These are phyloP conservation scores for Terana coerulea DNA, from an alignment of 768 basidiomycete species.

Conservation along the genomic window DNA sequence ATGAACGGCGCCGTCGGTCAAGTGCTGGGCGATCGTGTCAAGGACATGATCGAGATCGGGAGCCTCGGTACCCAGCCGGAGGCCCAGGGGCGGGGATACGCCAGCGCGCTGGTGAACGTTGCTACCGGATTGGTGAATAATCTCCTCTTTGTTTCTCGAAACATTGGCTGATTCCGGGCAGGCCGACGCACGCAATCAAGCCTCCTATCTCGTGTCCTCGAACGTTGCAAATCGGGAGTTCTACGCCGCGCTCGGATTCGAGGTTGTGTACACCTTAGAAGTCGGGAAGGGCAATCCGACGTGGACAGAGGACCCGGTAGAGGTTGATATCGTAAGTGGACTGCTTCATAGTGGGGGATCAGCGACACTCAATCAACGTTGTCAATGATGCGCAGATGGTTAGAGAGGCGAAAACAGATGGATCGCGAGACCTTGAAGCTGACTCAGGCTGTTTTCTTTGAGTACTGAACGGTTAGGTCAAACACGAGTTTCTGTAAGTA, in stretches of 20 bases:
- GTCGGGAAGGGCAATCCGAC: constrained; percentile 16
- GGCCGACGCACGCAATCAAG: constrained; percentile 14
- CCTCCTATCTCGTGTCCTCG: constrained; percentile 8
- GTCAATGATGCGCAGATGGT: no score
- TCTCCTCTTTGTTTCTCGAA: neutral
- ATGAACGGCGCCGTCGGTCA: neutral
- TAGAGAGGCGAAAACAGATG: no score
- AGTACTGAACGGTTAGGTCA: no score
- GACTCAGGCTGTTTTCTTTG: no score
- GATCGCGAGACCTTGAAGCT: no score
- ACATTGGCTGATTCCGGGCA: neutral
- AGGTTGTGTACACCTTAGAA: constrained; percentile 5
- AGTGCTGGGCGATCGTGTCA: neutral
- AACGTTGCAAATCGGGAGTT: constrained; percentile 16
- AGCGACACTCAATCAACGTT: no score
- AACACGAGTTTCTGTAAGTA: no score
- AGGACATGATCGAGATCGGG: constrained; percentile 4
- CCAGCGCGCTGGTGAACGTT: constrained; percentile 1
- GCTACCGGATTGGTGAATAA: neutral
- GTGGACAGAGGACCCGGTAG: constrained; percentile 11
- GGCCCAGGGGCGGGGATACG: constrained; percentile 10
- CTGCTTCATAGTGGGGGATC: no score
- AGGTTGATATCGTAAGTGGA: constrained; percentile 14
- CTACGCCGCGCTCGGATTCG: constrained; percentile 15
- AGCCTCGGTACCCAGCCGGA: neutral